These are phyloP conservation scores for Kokia cookei DNA, from an alignment of 441 rosid species.

Conservation along the genomic window DNA sequence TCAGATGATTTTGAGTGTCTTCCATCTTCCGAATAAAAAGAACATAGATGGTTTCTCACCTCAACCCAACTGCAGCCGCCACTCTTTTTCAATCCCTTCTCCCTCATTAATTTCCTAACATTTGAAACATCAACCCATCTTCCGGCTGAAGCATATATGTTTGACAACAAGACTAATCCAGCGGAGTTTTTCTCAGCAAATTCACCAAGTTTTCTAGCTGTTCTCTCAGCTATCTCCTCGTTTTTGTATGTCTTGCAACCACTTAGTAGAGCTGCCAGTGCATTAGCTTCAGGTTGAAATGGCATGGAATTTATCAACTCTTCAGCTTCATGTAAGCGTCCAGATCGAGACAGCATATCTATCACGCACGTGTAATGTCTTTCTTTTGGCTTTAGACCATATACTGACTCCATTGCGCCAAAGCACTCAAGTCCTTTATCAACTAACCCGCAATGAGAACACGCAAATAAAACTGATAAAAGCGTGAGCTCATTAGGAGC, in stretches of 20 bases:
- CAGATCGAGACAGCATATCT: slow-evolving; percentile 56
- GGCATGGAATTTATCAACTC: slow-evolving; percentile 48
- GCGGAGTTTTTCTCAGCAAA: slow-evolving; percentile 27
- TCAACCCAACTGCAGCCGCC: slow-evolving; percentile 57
- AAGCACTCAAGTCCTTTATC: slow-evolving; percentile 45
- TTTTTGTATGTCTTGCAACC: slow-evolving; percentile 42
- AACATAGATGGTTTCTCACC: slow-evolving; percentile 31
- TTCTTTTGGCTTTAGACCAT: slow-evolving; percentile 36
- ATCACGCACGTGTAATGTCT: slow-evolving; percentile 47
- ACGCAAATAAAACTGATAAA: slow-evolving; percentile 49
- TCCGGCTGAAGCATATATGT: slow-evolving; percentile 52
- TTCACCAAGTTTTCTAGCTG: slow-evolving; percentile 33
- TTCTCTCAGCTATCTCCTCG: slow-evolving; percentile 40
- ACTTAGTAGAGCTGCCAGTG: slow-evolving; percentile 46
- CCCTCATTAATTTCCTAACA: slow-evolving; percentile 46
- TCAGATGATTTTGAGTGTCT: slow-evolving; percentile 27
- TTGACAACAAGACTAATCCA: slow-evolving; percentile 44
- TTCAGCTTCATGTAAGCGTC: slow-evolving; percentile 51
- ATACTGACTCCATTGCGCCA: slow-evolving; percentile 35
- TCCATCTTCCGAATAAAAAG: slow-evolving; percentile 42
- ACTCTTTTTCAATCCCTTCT: slow-evolving; percentile 47
- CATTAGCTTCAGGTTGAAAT: slow-evolving; percentile 39
- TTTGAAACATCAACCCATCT: slow-evolving; percentile 45
- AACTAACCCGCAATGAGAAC: slow-evolving; percentile 51
- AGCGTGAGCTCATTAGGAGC: slow-evolving; percentile 44